Evolutionary conservation across 192 early-diverging fungal genomes (phyloP).

Genomic region (Diversispora epigaea): DNA sequence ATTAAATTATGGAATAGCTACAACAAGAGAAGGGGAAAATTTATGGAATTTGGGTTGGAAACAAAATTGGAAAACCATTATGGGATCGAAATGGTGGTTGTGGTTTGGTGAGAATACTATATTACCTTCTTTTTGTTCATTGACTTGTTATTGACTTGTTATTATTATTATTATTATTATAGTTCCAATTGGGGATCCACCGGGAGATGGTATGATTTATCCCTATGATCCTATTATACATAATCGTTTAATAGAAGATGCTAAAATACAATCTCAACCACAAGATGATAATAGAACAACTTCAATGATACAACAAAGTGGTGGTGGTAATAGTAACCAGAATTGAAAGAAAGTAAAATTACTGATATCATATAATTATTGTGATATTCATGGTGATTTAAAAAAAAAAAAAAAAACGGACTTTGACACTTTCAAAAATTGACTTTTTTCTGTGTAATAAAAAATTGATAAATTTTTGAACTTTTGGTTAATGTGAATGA

Average conservation of each 20-base stretch:
- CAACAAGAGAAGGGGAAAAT: slow-evolving; percentile 39
- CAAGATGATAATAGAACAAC: background rate
- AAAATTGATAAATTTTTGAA: too few species aligned
- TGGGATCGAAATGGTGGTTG: slow-evolving; percentile 48
- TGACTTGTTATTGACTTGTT: background rate
- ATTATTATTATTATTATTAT: background rate
- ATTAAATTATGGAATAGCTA: slow-evolving; percentile 36
- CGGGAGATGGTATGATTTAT: background rate
- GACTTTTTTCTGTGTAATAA: too few species aligned
- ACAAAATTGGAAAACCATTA: slow-evolving; percentile 51
- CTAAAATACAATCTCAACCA: background rate
- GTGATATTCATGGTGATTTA: too few species aligned
- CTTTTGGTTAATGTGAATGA: too few species aligned
- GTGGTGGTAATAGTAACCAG: too few species aligned
- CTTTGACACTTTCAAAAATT: too few species aligned
- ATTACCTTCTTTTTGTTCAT: background rate
- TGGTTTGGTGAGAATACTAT: slow-evolving; percentile 41
- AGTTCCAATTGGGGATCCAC: background rate
- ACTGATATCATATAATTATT: too few species aligned
- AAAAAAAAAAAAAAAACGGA: too few species aligned
- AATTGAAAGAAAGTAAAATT: too few species aligned
- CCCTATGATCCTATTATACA: background rate
- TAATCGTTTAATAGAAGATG: background rate
- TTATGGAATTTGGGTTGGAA: slow-evolving; percentile 47
- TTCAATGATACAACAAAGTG: too few species aligned